Conservation (phyloP, 495 filamentous ascomycete species). For the Penicillium desertorum region DNA sequence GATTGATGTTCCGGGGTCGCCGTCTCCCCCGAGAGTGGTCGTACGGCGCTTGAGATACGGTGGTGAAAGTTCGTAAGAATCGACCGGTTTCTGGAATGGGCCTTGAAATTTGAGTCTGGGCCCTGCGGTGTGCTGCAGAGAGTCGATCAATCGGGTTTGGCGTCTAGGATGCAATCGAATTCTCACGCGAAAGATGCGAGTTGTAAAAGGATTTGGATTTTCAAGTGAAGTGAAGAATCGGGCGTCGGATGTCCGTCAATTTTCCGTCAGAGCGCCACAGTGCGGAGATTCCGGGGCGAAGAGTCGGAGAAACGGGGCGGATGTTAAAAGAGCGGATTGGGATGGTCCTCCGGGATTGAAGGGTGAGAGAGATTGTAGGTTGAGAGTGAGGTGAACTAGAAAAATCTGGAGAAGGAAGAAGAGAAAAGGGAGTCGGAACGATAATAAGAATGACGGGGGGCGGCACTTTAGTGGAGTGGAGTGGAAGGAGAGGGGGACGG, state of each 20-base stretch:
- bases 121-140: slow-evolving; percentile 20
- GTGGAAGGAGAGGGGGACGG: slow-evolving; percentile 28
- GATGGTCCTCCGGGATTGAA: slow-evolving; percentile 13
- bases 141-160: slow-evolving; percentile 23
- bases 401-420: slow-evolving; percentile 10
- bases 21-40: slow-evolving; percentile 53
- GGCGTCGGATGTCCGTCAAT: slow-evolving; percentile 16
- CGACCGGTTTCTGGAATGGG: slow-evolving; percentile 13
- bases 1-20: slow-evolving; percentile 48
- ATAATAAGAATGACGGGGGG: slow-evolving; percentile 38
- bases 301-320: slow-evolving; percentile 10
- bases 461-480: slow-evolving; percentile 29
- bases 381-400: slow-evolving; percentile 9
- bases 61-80: slow-evolving; percentile 26
- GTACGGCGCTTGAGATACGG: slow-evolving; percentile 46
- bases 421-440: slow-evolving; percentile 26
- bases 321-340: slow-evolving; percentile 25
- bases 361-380: slow-evolving; percentile 3
- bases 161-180: slow-evolving; percentile 18
- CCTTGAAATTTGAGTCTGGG: slow-evolving; percentile 21
- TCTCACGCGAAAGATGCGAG: slow-evolving; percentile 6
- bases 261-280: slow-evolving; percentile 27
- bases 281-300: slow-evolving; percentile 19
- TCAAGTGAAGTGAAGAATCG: slow-evolving; percentile 9
- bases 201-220: slow-evolving; percentile 3